These are phyloP conservation scores for Tilletia caries DNA, from an alignment of 1,284 basidiomycete species.

Conservation along the genomic window DNA sequence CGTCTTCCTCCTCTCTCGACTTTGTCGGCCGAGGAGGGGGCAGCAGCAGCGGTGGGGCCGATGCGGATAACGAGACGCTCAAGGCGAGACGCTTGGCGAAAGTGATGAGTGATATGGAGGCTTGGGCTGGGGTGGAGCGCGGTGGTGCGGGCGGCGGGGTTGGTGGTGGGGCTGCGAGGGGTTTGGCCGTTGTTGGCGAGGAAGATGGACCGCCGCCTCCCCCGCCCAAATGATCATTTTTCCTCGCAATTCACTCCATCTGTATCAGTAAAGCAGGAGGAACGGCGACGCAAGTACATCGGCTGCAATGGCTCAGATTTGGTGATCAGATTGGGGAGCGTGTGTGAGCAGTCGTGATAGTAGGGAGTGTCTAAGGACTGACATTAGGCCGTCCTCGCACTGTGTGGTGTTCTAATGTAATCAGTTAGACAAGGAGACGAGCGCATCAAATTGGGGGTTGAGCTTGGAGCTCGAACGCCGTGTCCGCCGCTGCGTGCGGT, in stretches of 20 bases:
- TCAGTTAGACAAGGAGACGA: too few relatives aligned
- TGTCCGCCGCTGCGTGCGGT: too few relatives aligned
- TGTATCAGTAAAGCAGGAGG: too few relatives aligned
- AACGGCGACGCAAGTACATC: too few relatives aligned
- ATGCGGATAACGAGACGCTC: background rate
- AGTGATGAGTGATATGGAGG: slow-evolving; percentile 14
- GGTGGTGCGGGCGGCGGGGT: background rate
- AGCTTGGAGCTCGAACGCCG: too few relatives aligned
- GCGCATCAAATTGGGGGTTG: too few relatives aligned
- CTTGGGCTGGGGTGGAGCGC: background rate
- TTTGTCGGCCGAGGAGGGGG: background rate
- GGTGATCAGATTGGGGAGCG: too few relatives aligned
- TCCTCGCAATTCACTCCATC: background rate
- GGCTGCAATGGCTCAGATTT: too few relatives aligned
- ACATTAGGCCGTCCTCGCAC: too few relatives aligned
- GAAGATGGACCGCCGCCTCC: background rate
- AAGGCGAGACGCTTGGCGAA: slow-evolving; percentile 1
- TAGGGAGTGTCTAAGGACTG: too few relatives aligned
- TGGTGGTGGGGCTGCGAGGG: background rate
- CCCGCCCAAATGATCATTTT: slow-evolving; percentile 6
- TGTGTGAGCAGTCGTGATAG: too few relatives aligned
- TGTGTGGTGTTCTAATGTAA: too few relatives aligned
- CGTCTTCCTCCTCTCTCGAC: background rate
- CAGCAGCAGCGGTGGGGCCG: background rate
- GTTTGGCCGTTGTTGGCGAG: background rate